Base-by-base conservation (phyloP, 768 basidiomycete species). In the Naganishia randhawae region DNA sequence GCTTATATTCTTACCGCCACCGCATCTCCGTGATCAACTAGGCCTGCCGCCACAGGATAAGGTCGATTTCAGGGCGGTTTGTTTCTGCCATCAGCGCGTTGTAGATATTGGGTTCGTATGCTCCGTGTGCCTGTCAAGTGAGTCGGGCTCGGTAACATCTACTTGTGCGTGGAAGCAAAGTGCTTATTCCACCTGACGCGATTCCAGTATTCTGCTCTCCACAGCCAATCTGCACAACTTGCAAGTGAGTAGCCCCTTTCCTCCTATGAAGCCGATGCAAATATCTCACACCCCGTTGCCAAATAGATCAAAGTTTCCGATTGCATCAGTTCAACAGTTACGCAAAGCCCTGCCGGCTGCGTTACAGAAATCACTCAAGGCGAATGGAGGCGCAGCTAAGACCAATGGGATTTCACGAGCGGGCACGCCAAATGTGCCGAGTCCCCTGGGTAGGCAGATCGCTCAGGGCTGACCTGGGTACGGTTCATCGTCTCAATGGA, bases 51-150 rank as follows among this genome's bases (percentile, higher is more conserved):
- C 91, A 7, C 92, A 96, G 80, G 94, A 98, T 78, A 89, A 87
- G 75, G 89, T 98, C 68, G 96, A 98, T 79, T 95, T 98, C 76
- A 86, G 96, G 33, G 96, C 96, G 0, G 95, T 94, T 9, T 98
- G 95, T 77, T 98, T 99, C 83, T 99, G 96, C 81, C 96, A 98
- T 81, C 96, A 97, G 79, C 88, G 89, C 63, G 95, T 96, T 54
- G 86, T 98, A 45, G 95, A 98, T 77, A 86, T 98, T 63, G 96
- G 93, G 65, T 99, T 93, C 73, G 93, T 99, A 25, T 99, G 96
- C 78, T 95, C 92, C n/a, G 93, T 99, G 35, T 99, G 96, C 78
- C 81, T 99, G 33, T 95, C 92, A 31, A 98, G 94, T 96, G 73
- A 67, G 91, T 84, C n/a, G n/a, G 1, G 11, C n/a, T n/a, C n/a